These are phyloP conservation scores for Lactarius quietus DNA, from an alignment of 768 basidiomycete genomes.

Conservation along the genomic window DNA sequence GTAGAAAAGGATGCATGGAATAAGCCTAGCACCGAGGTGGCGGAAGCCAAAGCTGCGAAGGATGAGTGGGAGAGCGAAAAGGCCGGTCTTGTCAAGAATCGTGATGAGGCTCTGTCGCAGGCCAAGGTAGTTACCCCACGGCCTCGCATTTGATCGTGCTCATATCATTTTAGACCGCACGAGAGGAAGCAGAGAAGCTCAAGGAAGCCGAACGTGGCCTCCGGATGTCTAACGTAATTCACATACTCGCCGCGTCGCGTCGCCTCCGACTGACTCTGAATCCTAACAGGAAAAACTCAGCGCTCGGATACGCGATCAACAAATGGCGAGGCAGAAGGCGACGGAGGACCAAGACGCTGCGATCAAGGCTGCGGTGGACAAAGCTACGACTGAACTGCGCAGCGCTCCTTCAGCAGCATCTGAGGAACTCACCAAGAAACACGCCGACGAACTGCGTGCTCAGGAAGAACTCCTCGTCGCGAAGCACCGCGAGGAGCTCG, in stretches of 20 bases:
- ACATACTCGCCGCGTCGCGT: background rate
- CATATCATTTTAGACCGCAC: constrained; percentile 22
- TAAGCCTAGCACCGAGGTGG: constrained; percentile 26
- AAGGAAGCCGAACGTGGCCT: constrained; percentile 29
- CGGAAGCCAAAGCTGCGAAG: constrained; percentile 31
- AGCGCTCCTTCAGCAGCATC: constrained; percentile 28
- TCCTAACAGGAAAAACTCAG: constrained; percentile 47
- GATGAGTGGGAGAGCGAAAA: constrained; percentile 58
- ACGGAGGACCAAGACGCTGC: constrained; percentile 48
- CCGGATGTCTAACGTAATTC: constrained; percentile 27
- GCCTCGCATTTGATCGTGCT: background rate
- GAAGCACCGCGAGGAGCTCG: constrained; percentile 53
- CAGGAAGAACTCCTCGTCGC: constrained; percentile 51
- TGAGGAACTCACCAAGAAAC: constrained; percentile 47
- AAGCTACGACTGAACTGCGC: constrained; percentile 45
- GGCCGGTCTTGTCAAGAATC: constrained; percentile 50
- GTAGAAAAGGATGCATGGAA: constrained; percentile 53
- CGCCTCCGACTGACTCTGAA: background rate
- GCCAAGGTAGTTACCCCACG: constrained; percentile 45
- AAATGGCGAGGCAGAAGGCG: constrained; percentile 50
- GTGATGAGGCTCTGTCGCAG: constrained; percentile 56
- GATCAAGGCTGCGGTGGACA: constrained; percentile 56
- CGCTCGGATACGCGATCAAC: constrained; percentile 44
- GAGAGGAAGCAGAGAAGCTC: constrained; percentile 28
- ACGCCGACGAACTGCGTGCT: constrained; percentile 55